A percentile compares a stretch with the other conserved stretches of the same genome.
Evolutionary conservation across 768 basidiomycete genomes (phyloP).

Genomic region (Gymnopilus junonius): DNA sequence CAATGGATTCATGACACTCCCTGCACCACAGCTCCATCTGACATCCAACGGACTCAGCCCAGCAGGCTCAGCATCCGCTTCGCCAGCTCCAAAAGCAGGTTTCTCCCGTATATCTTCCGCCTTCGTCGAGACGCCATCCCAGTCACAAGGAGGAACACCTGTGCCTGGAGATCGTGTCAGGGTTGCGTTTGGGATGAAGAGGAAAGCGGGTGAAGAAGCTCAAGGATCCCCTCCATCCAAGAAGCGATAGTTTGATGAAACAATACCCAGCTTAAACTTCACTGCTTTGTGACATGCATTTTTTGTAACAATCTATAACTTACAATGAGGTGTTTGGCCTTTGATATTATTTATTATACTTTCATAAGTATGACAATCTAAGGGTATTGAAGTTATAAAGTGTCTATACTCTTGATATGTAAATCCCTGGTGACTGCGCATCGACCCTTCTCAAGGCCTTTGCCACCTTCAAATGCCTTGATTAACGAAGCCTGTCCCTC

Average conservation of each 20-base stretch:
- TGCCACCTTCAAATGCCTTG: constrained; percentile 72
- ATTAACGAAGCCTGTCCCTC: constrained; percentile 79
- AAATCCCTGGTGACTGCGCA: constrained; percentile 75
- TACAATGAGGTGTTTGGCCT: constrained; percentile 2
- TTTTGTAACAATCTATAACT: constrained; percentile 6
- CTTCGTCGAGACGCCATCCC: constrained; percentile 50
- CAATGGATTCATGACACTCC: constrained; percentile 74
- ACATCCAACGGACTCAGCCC: constrained; percentile 53
- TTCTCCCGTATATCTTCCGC: constrained; percentile 78
- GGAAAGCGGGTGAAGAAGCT: constrained; percentile 79
- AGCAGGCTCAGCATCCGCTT: constrained; percentile 50
- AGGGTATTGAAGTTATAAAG: constrained; percentile 46
- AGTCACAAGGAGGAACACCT: constrained; percentile 58
- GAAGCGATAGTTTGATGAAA: constrained; percentile 35
- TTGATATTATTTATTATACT: neutral
- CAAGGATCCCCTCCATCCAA: constrained; percentile 70
- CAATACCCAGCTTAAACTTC: neutral
- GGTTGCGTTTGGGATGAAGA: constrained; percentile 76
- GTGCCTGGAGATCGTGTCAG: constrained; percentile 70
- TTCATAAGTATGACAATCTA: neutral
- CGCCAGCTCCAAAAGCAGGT: constrained; percentile 72
- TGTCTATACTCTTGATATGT: constrained; percentile 69
- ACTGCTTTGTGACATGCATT: neutral
- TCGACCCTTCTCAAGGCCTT: constrained; percentile 77
- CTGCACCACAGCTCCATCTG: constrained; percentile 52